Evolutionary conservation across 2,329 filamentous ascomycete genomes (phyloP), one percentile per base, ranked within the genome.

Genomic region (Paradendryphiella salina): DNA sequence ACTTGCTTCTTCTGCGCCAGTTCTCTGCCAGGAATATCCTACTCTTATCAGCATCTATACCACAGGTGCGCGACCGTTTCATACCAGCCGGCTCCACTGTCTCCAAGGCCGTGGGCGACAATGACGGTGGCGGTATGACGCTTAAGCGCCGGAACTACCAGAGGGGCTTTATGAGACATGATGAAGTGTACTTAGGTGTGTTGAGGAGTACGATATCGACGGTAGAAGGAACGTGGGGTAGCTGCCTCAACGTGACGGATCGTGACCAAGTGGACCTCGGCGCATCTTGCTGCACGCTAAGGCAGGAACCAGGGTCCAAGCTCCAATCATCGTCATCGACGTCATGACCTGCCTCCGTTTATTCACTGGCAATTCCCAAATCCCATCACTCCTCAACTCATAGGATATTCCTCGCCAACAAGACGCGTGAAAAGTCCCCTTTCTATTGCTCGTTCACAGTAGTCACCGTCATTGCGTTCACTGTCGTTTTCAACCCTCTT

Each of bases 51-150:
- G 62, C 18, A 42, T 49, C 28, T 23, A 32, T 8, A 23, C 21
- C 33, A 7, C 21, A 20, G 45, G 17, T 20, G 28, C 11, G 18
- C 17, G 33, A 29, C n/a, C 21, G 36, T 23, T 14, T 61, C 71
- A 65, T 74, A 85, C 92, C 89, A 93, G 61, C 89, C 89, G 60
- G 83, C 79, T 35, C 88, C 89, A 23, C 74, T 78, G 71, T 97
- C 94, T 57, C 94, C 94, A 32, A 99, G 80, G 11, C 94, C 94
- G 73, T 99, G 94, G 44, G 89, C 82, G 75, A 96, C 91, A 66
- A 99, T 97, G 65, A 97, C 88, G 3, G 93, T 96, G 18, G 91
- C 91, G 31, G 94, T 96, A 76, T 97, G 94, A 69, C 84, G 85
- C 70, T 84, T 88, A 28, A 89, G 77, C 33, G 92, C 89, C 21